Conservation (phyloP, 225 moss, liverwort and hornwort species). For the Pleurozium schreberi region DNA sequence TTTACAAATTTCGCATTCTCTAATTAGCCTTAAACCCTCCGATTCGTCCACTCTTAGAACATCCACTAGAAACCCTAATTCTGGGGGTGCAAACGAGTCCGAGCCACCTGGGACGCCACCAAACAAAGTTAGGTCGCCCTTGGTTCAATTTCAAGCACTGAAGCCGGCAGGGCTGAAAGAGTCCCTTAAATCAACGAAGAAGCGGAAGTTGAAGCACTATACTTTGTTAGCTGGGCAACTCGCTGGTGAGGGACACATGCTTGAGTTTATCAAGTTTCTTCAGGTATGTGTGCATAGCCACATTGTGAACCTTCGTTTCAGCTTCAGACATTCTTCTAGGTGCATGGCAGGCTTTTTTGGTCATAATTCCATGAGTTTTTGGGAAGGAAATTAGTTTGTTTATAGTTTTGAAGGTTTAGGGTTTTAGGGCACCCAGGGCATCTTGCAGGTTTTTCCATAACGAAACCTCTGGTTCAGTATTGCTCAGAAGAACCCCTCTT, state of each 20-base stretch:
- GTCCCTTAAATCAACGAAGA: slow-evolving; percentile 27
- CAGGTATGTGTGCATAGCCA: slow-evolving; percentile 12
- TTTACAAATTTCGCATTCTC: slow-evolving; percentile 8
- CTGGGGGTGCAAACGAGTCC: neutral
- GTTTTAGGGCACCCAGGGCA: neutral
- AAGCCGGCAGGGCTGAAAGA: slow-evolving; percentile 19
- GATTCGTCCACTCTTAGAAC: slow-evolving; percentile 19
- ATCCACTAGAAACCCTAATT: slow-evolving; percentile 14
- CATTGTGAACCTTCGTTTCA: neutral
- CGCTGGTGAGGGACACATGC: slow-evolving; percentile 54
- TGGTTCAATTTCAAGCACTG: slow-evolving; percentile 24
- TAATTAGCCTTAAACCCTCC: slow-evolving; percentile 1
- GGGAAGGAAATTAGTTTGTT: neutral
- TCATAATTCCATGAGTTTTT: neutral
- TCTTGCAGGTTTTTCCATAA: neutral
- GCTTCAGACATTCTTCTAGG: neutral
- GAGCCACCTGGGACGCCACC: neutral
- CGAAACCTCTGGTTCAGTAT: neutral
- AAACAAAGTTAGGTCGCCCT: neutral
- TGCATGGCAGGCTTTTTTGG: neutral
- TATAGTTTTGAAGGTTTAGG: slow-evolving; percentile 1
- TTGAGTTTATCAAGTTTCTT: slow-evolving; percentile 48
- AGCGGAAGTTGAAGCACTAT: slow-evolving; percentile 40
- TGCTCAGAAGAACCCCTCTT: neutral
- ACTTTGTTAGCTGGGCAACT: slow-evolving; percentile 47